Evolutionary conservation across 345 rosid species (phyloP).

Genomic region (Arabidopsis arenosa): DNA sequence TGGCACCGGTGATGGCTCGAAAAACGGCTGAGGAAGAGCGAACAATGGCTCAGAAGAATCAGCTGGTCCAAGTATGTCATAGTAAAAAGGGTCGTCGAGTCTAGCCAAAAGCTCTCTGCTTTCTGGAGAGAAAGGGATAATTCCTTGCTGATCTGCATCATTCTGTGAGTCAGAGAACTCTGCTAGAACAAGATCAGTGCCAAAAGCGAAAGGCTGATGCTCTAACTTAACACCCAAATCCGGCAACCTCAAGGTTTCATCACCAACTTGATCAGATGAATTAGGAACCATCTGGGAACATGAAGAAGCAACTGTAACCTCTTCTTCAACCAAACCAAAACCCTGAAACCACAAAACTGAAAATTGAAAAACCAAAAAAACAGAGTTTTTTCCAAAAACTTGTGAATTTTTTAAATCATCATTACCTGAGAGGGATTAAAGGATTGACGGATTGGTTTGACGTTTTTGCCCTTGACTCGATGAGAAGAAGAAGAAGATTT

Average conservation of each 20-base stretch:
- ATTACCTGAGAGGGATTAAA: conserved; percentile 27
- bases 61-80: conserved; percentile 54
- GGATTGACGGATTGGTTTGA: conserved; percentile 19
- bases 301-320: conserved; percentile 32
- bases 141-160: conserved; percentile 47
- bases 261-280: conserved; percentile 41
- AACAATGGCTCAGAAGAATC: conserved; percentile 53
- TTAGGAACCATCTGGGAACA: conserved; percentile 36
- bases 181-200: conserved; percentile 31
- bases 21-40: conserved; percentile 51
- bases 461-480: conserved; percentile 28
- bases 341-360: conserved; percentile 42
- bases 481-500: conserved; percentile 34
- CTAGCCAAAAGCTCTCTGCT: conserved; percentile 64
- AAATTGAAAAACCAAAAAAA: neutral
- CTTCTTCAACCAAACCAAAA: conserved; percentile 53
- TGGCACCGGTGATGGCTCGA: conserved; percentile 44
- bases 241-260: conserved; percentile 42
- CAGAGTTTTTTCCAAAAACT: neutral
- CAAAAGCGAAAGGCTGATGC: conserved; percentile 45
- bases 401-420: neutral
- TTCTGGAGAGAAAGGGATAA: conserved; percentile 53
- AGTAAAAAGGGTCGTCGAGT: conserved; percentile 64
- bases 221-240: conserved; percentile 43
- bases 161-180: conserved; percentile 40